Conservation (phyloP, 2,329 filamentous ascomycete genomes). For the Aspergillus hortae region DNA sequence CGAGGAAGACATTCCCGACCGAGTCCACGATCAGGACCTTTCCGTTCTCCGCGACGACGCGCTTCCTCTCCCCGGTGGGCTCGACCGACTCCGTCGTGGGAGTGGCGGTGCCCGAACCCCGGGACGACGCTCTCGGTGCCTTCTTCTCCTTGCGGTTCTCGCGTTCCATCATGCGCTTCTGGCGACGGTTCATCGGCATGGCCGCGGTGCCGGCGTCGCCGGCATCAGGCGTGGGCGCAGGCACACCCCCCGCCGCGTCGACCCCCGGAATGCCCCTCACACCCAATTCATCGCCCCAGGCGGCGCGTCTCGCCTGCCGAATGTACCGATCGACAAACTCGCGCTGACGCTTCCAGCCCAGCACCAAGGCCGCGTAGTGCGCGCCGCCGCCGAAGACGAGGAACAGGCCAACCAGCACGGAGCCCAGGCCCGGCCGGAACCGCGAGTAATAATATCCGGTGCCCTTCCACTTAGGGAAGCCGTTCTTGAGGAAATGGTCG, state of each 20-base stretch:
- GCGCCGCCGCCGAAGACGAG: constrained; percentile 76
- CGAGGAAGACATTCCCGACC: constrained; percentile 88
- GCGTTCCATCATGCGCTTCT: constrained; percentile 84
- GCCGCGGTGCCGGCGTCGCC: constrained; percentile 49
- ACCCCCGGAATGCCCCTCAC: constrained; percentile 65
- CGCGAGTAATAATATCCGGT: constrained; percentile 98
- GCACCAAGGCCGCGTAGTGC: constrained; percentile 81
- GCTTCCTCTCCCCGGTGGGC: constrained; percentile 74
- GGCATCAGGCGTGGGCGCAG: constrained; percentile 36
- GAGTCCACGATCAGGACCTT: constrained; percentile 93
- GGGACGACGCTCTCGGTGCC: constrained; percentile 28
- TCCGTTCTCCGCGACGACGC: constrained; percentile 89
- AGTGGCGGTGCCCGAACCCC: constrained; percentile 49
- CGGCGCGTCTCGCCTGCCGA: constrained; percentile 77
- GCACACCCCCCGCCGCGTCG: constrained; percentile 37
- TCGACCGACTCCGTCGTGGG: constrained; percentile 52
- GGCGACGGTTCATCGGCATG: constrained; percentile 72
- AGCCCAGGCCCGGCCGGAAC: constrained; percentile 84
- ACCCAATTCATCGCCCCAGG: constrained; percentile 79
- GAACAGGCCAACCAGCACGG: constrained; percentile 77
- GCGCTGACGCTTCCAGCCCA: constrained; percentile 83
- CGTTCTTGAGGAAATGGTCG: constrained; percentile 88
- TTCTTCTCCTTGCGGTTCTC: constrained; percentile 66
- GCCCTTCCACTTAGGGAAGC: constrained; percentile 94
- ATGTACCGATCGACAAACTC: constrained; percentile 93